Percentiles rank a stretch among this genome's conserved stretches.
These are phyloP conservation scores for Saturnispora besseyi DNA, from an alignment of 805 yeast genomes.

Conservation along the genomic window DNA sequence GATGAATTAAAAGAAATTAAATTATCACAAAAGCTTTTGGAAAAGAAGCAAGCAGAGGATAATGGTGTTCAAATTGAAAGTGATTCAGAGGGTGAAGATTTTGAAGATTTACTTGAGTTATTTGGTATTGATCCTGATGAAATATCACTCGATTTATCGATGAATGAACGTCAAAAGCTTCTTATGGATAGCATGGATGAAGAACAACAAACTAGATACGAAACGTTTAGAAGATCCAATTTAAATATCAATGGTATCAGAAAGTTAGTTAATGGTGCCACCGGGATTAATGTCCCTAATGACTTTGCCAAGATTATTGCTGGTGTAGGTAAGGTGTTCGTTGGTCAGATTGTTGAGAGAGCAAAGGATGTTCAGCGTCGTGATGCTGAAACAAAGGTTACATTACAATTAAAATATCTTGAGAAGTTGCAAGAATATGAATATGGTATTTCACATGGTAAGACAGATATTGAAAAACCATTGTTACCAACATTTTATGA, in stretches of 20 bases:
- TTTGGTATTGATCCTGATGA: conserved; percentile 28
- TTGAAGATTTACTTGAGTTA: conserved; percentile 24
- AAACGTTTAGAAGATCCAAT: conserved; percentile 74
- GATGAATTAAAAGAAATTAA: conserved; percentile 17
- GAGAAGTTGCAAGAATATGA: conserved; percentile 24
- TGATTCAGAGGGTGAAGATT: conserved; percentile 19
- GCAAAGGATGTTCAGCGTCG: conserved; percentile 65
- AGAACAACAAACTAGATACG: conserved; percentile 83
- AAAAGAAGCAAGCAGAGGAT: conserved; percentile 23
- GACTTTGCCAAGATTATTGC: conserved; percentile 74
- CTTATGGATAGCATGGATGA: conserved; percentile 65
- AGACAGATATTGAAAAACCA: conserved; percentile 22
- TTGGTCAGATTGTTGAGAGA: conserved; percentile 82
- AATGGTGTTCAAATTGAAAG: conserved; percentile 23
- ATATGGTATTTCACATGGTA: conserved; percentile 28
- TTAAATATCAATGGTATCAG: conserved; percentile 67
- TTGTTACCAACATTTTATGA: conserved; percentile 17
- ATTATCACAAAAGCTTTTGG: conserved; percentile 18
- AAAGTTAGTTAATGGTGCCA: conserved; percentile 66
- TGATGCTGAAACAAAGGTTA: conserved; percentile 35
- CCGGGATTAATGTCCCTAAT: conserved; percentile 73
- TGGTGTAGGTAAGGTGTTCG: conserved; percentile 78
- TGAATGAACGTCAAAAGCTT: conserved; percentile 52
- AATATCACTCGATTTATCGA: conserved; percentile 27
- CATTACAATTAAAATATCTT: conserved; percentile 35